Evolutionary conservation across 345 rosid genomes (phyloP), one percentile per base, ranked within the genome.

Genomic region (Eucalyptus virginea): DNA sequence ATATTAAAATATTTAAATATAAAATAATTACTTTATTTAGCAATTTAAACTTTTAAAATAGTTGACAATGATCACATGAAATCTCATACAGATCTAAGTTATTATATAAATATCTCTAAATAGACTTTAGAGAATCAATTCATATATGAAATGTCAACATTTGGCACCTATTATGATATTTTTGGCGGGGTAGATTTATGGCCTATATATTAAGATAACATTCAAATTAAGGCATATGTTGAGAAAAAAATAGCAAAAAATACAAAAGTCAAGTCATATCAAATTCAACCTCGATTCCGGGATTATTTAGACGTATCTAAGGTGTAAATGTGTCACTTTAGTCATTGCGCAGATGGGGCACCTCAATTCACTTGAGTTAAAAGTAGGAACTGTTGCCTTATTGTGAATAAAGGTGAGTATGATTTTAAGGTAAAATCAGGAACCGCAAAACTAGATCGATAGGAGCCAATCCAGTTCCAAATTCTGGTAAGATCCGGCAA

Each of bases 381-480:
- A 21, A 21, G 44, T 23, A 11, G 28, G 26, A 37, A 77, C 14
- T 9, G 2, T 0, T 21, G 1, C 83, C 24, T 42, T 11, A 77
- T 3, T 77, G 5, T 77, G 15, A 77, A 72, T 72, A 52, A 23
- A 26, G 30, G 62, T 10, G 14, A 5, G 6, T 23, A 56, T 56
- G 62, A 6, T 26, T 56, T 26, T 2, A 24, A 56, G 30, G 6
- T 56, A 10, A 56, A 56, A 56, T 56, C 1, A 26, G 1, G 30
- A 56, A 10, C 30, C 3, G 0, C 12, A 56, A 0, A 56, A 5
- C 1, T 23, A 26, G 30, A 24, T 56, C 2, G 6, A 24, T 56
- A 24, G 6, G 1, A 24, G 3, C 6, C 13, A 1, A 2, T 56
- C 3, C 0, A 6, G 2, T 56, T 56, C 62, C 62, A 24, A 56